Conservation (phyloP, 2,329 filamentous ascomycete genomes). For the Paraconiothyrium brasiliense region DNA sequence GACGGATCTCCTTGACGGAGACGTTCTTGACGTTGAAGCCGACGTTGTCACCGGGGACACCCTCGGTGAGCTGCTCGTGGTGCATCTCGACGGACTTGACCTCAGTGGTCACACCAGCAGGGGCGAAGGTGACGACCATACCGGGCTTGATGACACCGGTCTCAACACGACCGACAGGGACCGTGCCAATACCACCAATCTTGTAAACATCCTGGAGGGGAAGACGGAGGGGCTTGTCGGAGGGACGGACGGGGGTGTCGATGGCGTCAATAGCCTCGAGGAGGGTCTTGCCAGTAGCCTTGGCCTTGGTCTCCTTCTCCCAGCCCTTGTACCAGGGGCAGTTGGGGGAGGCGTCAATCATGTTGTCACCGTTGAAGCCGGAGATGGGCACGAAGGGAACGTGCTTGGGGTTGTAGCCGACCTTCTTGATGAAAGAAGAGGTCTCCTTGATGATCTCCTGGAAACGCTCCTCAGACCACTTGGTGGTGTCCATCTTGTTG, state of each 20-base stretch:
- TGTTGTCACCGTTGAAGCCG: slow-evolving; percentile 99
- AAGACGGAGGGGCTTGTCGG: slow-evolving; percentile 99
- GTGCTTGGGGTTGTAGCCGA: slow-evolving; percentile 99
- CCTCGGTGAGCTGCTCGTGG: slow-evolving; percentile 97
- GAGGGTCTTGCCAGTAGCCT: slow-evolving; percentile 93
- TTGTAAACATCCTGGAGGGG: slow-evolving; percentile 99
- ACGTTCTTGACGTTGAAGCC: slow-evolving; percentile 99
- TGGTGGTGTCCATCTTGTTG: slow-evolving; percentile 99
- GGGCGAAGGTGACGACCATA: slow-evolving; percentile 98
- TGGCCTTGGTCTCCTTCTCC: slow-evolving; percentile 97
- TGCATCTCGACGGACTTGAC: slow-evolving; percentile 99
- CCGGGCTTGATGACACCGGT: slow-evolving; percentile 88
- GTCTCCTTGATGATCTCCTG: slow-evolving; percentile 99
- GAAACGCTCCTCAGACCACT: slow-evolving; percentile 97
- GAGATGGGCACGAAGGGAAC: slow-evolving; percentile 99
- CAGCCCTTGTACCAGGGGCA: slow-evolving; percentile 99
- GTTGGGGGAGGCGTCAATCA: slow-evolving; percentile 89
- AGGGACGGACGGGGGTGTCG: slow-evolving; percentile 89
- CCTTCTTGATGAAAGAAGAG: slow-evolving; percentile 99
- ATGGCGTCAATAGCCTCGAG: slow-evolving; percentile 99
- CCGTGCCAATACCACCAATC: slow-evolving; percentile 99
- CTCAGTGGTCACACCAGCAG: slow-evolving; percentile 99
- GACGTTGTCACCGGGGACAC: slow-evolving; percentile 99
- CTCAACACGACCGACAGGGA: slow-evolving; percentile 99
- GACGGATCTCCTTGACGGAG: slow-evolving; percentile 99